These are phyloP conservation scores for Pythium periplocum DNA, from an alignment of 352 stramenopile genomes.

Conservation along the genomic window DNA sequence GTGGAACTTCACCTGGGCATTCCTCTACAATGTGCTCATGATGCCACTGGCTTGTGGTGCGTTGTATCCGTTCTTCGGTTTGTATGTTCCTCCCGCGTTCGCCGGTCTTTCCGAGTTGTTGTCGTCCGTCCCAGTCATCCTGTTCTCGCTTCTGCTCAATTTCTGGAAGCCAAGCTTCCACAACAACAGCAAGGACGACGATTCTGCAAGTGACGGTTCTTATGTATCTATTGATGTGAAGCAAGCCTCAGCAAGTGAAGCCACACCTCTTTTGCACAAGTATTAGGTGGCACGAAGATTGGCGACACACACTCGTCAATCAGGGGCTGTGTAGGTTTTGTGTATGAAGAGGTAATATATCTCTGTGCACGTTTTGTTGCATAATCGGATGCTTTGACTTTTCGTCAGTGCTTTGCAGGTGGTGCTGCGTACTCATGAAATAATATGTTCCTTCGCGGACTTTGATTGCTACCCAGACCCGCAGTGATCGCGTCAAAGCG, in stretches of 20 bases:
- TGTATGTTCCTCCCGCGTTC: constrained; percentile 62
- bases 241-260: background rate
- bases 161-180: constrained; percentile 49
- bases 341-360: too few relatives aligned
- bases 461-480: too few relatives aligned
- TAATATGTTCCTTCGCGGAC: too few relatives aligned
- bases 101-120: constrained; percentile 68
- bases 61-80: constrained; percentile 48
- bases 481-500: too few relatives aligned
- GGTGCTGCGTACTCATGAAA: too few relatives aligned
- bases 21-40: constrained; percentile 71
- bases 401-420: too few relatives aligned
- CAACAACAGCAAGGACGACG: constrained; percentile 7
- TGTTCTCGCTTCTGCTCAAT: constrained; percentile 72
- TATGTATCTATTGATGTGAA: background rate
- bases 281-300: too few relatives aligned
- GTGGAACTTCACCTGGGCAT: constrained; percentile 70
- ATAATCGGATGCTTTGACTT: too few relatives aligned
- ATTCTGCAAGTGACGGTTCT: background rate
- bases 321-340: too few relatives aligned
- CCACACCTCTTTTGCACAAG: background rate
- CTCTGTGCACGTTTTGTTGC: too few relatives aligned
- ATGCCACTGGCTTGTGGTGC: constrained; percentile 70
- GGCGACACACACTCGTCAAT: too few relatives aligned
- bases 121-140: constrained; percentile 72